Evolutionary conservation across 2,329 filamentous ascomycete genomes (phyloP).

Genomic region (Penicillium sp.): DNA sequence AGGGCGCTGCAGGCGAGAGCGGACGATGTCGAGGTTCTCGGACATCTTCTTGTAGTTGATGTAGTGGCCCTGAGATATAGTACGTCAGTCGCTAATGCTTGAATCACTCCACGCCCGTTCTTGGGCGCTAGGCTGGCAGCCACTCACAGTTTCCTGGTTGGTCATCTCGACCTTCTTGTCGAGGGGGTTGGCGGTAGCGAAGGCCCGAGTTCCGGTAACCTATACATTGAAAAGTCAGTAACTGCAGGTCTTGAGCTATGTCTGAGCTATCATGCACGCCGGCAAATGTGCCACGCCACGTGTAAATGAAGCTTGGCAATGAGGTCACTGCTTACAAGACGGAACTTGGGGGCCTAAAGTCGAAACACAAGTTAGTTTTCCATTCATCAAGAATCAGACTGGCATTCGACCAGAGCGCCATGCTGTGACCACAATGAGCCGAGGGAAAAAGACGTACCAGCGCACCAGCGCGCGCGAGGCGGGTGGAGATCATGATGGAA

Average conservation of each 20-base stretch:
- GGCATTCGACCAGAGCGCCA: neutral
- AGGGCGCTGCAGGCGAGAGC: conserved; percentile 83
- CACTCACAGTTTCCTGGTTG: conserved; percentile 76
- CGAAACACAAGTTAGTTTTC: conserved; percentile 22
- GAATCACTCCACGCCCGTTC: conserved; percentile 3
- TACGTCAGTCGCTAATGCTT: conserved; percentile 27
- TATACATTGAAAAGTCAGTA: conserved; percentile 45
- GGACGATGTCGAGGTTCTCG: conserved; percentile 91
- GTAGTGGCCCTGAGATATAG: conserved; percentile 65
- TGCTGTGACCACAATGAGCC: neutral
- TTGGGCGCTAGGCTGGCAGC: conserved; percentile 11
- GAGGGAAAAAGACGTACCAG: conserved; percentile 40
- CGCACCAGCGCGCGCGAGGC: conserved; percentile 48
- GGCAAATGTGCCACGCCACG: neutral
- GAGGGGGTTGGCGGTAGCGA: conserved; percentile 83
- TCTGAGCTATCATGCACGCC: neutral
- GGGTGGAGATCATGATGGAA: conserved; percentile 49
- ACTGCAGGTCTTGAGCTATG: conserved; percentile 8
- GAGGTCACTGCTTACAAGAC: conserved; percentile 40
- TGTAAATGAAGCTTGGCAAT: neutral
- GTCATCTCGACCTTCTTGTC: conserved; percentile 97
- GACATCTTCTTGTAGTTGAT: conserved; percentile 99
- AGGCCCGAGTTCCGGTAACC: conserved; percentile 62
- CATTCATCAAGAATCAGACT: conserved; percentile 3
- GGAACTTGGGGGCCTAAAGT: conserved; percentile 45